phyloP scores from a whole-genome alignment of 352 stramenopile genomes.

The Phytophthora brassicae region DNA sequence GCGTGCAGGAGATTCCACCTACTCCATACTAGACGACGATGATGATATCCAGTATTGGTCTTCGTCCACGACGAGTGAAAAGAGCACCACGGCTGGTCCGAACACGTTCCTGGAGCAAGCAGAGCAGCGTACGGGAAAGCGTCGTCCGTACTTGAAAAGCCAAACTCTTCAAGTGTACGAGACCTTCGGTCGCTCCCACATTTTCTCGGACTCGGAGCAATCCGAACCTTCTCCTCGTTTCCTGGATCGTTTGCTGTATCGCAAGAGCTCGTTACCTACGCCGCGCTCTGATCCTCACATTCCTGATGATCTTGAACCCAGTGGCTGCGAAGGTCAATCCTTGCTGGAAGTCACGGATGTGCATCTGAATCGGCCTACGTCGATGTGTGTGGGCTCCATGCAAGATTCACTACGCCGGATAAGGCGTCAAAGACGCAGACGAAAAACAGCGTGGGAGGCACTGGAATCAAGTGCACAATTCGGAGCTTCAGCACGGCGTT shows the following conservation, averaged over 20 bases:
- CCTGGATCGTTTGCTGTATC: conserved; percentile 36
- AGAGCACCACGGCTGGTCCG: conserved; percentile 13
- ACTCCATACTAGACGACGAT: conserved; percentile 30
- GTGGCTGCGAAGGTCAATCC: conserved; percentile 42
- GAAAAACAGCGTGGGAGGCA: conserved; percentile 62
- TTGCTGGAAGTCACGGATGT: conserved; percentile 62
- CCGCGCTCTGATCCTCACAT: conserved; percentile 44
- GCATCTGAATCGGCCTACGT: conserved; percentile 51
- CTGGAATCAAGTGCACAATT: conserved; percentile 62
- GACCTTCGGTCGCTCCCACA: conserved; percentile 27
- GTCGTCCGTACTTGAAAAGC: conserved; percentile 33
- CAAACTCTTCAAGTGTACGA: conserved; percentile 36
- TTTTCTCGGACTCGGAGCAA: conserved; percentile 56
- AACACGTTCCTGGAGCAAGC: conserved; percentile 1
- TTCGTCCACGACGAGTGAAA: conserved; percentile 30
- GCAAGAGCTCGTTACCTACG: conserved; percentile 63
- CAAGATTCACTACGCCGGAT: conserved; percentile 39
- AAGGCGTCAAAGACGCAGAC: conserved; percentile 36
- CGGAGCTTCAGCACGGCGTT: conserved; percentile 53
- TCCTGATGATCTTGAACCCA: conserved; percentile 18
- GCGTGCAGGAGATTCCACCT: conserved; percentile 15
- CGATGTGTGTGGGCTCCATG: conserved; percentile 57
- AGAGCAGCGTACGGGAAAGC: conserved; percentile 17
- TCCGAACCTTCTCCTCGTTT: conserved; percentile 53
- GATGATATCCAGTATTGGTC: conserved; percentile 37